These are phyloP conservation scores for Termitomyces sp. DNA, from an alignment of 768 basidiomycete species.

Conservation along the genomic window DNA sequence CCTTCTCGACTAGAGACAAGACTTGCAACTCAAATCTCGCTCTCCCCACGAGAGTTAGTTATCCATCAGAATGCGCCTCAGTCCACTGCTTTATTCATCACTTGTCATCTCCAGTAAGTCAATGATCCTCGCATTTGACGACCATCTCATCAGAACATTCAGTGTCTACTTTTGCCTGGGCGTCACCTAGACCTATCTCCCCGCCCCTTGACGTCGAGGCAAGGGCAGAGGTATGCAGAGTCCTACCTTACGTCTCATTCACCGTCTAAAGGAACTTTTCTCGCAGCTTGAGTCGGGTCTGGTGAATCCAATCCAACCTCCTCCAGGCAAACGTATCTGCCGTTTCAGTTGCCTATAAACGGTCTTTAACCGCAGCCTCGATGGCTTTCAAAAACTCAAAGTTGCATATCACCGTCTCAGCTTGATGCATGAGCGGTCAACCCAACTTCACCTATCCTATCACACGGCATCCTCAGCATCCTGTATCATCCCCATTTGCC, in stretches of 20 bases:
- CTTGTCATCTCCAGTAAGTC: slow-evolving; percentile 14
- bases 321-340: slow-evolving; percentile 8
- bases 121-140: background rate
- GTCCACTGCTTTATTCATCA: slow-evolving; percentile 4
- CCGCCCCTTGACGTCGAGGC: slow-evolving; percentile 16
- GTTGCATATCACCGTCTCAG: background rate
- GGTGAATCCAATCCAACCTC: background rate
- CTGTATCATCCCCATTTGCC: background rate
- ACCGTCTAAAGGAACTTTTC: background rate
- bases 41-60: background rate
- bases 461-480: background rate
- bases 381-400: too few relatives aligned
- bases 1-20: background rate
- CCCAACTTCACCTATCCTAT: background rate
- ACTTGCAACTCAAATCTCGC: background rate
- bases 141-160: background rate
- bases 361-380: background rate
- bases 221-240: slow-evolving; percentile 4
- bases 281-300: background rate
- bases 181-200: slow-evolving; percentile 12
- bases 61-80: slow-evolving; percentile 6
- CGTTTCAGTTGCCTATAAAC: slow-evolving; percentile 8
- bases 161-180: slow-evolving; percentile 11
- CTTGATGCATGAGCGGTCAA: slow-evolving; percentile 4
- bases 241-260: background rate